A percentile compares a stretch with the other conserved stretches of the same genome.
Evolutionary conservation across 441 rosid genomes (phyloP).

Genomic region (Breynia disticha): DNA sequence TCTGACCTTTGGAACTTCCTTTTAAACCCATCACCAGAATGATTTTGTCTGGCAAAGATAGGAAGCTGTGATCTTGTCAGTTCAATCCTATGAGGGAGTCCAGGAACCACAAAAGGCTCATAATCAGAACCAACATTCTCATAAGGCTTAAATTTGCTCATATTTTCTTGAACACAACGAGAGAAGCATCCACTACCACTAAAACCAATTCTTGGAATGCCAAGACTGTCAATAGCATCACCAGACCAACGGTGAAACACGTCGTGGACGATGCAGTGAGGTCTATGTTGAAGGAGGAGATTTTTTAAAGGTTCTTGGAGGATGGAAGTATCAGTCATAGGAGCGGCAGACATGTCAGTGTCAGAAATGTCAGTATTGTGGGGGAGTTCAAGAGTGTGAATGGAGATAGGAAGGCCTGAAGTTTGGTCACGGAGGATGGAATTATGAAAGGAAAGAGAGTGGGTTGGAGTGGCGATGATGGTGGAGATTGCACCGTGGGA

Average conservation of each 20-base stretch:
- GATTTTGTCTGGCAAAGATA: not conserved
- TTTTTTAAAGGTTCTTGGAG: constrained; percentile 13
- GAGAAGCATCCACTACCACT: not conserved
- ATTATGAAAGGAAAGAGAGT: constrained; percentile 4
- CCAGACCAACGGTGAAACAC: constrained; percentile 11
- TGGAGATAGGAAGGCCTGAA: not conserved
- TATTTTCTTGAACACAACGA: not conserved
- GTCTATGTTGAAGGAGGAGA: constrained; percentile 4
- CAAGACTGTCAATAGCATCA: not conserved
- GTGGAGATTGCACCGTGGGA: constrained; percentile 28
- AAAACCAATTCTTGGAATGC: not conserved
- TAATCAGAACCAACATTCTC: constrained; percentile 4
- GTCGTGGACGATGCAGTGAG: constrained; percentile 12
- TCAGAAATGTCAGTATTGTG: no score
- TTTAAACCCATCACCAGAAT: not conserved
- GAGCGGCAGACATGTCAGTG: not conserved
- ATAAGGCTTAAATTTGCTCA: not conserved
- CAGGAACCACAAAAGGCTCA: constrained; percentile 30
- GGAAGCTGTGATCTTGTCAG: constrained; percentile 24
- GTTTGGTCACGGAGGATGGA: not conserved
- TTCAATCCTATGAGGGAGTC: constrained; percentile 27
- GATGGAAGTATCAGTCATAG: not conserved
- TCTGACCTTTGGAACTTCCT: not conserved
- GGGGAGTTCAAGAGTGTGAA: constrained; percentile 4
- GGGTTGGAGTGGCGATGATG: constrained; percentile 27